Evolutionary conservation across 2,329 filamentous ascomycete species (phyloP), one percentile per base, ranked within the genome.

Genomic region (Ploettnerulaceae sp.): DNA sequence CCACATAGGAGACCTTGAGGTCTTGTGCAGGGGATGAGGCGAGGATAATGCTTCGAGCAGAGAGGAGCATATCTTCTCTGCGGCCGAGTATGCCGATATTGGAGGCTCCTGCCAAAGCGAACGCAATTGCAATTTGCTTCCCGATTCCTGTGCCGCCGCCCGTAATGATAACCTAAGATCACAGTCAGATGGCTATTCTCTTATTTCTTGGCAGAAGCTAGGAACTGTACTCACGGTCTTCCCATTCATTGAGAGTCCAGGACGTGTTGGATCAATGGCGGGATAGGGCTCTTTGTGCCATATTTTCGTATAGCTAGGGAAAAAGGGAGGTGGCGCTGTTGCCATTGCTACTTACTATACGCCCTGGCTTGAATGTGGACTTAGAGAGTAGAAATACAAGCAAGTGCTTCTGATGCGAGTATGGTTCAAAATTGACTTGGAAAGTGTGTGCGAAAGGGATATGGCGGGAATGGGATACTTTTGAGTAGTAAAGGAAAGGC

Each of bases 61-160:
- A n/a, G n/a, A n/a, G n/a, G n/a, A 34, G 5, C 11, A 29, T 12
- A 9, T 29, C 26, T 4, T 29, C 7, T 9, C n/a, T 53, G 26
- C 53, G 58, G 6, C 59, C 60, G 14, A 57, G 52, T 21, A 63
- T 53, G 33, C 60, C 39, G 24, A 66, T 49, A 7, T 44, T 54
- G 28, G 58, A 59, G 24, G 55, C 51, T 3, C 45, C 41, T n/a
- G 56, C 49, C n/a, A 37, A 49, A 7, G 64, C 52, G 36, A 55
- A 55, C 8, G 50, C 34, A 9, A 32, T 12, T 4, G 49, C 52
- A 9, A 42, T 51, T 11, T 31, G 24, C 4, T 24, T 45, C 24
- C 61, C 57, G 1, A 61, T 55, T 1, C 56, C 52, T 1, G 32
- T 37, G 5, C 38, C 49, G 7, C 46, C 52, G 22, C 52, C 52